These are phyloP conservation scores for Malus hybrid DNA, from an alignment of 331 rosid genomes.

Conservation along the genomic window DNA sequence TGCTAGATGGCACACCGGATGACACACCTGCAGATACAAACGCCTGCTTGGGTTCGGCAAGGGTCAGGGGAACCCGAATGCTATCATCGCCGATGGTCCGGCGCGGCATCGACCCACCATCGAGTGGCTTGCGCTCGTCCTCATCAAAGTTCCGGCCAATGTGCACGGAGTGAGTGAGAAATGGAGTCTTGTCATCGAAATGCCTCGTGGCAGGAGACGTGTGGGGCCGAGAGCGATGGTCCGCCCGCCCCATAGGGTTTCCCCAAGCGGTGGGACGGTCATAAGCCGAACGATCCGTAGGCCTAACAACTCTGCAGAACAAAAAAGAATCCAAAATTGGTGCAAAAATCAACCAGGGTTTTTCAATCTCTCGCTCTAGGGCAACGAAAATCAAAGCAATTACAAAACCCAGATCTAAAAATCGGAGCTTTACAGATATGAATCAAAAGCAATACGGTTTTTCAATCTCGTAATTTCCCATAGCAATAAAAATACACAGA, in stretches of 20 bases:
- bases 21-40: constrained; percentile 43
- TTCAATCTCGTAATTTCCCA: background rate
- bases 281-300: constrained; percentile 64
- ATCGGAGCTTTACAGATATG: background rate
- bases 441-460: background rate
- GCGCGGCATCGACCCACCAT: constrained; percentile 60
- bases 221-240: constrained; percentile 83
- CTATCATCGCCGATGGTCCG: constrained; percentile 72
- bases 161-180: constrained; percentile 48
- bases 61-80: constrained; percentile 33
- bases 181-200: constrained; percentile 68
- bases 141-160: constrained; percentile 96
- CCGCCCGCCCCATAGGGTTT: constrained; percentile 51
- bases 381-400: background rate
- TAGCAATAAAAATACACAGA: background rate
- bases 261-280: constrained; percentile 80
- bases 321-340: background rate
- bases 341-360: background rate
- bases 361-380: background rate
- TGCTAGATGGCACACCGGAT: constrained; percentile 4
- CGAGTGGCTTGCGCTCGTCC: constrained; percentile 94
- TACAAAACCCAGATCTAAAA: background rate
- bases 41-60: constrained; percentile 45
- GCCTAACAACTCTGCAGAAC: constrained; percentile 43
- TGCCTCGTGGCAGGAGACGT: constrained; percentile 78